phyloP scores from a whole-genome alignment of 257 asterid genomes.

The Anisodus acutangulus region DNA sequence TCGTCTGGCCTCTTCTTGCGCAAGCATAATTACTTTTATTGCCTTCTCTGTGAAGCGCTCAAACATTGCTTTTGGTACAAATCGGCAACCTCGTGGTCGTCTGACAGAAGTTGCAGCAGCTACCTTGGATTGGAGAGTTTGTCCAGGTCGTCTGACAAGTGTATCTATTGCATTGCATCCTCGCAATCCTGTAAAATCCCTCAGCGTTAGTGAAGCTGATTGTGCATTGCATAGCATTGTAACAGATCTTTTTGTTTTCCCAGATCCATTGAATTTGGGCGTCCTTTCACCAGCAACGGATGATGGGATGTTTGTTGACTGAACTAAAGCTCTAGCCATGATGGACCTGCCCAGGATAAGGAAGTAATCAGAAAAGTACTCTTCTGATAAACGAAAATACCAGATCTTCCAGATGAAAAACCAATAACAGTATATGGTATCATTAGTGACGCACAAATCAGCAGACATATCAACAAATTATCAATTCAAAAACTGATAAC shows the following conservation, averaged over 20 bases:
- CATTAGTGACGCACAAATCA: neutral
- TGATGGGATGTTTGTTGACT: constrained; percentile 67
- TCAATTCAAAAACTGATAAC: neutral
- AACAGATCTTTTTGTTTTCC: constrained; percentile 47
- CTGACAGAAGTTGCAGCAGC: constrained; percentile 52
- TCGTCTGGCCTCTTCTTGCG: constrained; percentile 98
- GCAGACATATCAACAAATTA: neutral
- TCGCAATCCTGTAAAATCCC: constrained; percentile 72
- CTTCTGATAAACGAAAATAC: neutral
- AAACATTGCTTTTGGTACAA: constrained; percentile 84
- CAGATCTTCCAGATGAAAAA: constrained; percentile 19
- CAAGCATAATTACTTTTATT: constrained; percentile 95
- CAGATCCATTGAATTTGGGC: constrained; percentile 58
- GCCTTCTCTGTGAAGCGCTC: constrained; percentile 99
- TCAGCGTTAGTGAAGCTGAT: constrained; percentile 48
- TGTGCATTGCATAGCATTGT: constrained; percentile 59
- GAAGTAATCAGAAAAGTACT: constrained; percentile 1
- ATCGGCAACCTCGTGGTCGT: constrained; percentile 53
- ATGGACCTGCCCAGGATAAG: constrained; percentile 44
- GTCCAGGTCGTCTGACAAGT: constrained; percentile 46
- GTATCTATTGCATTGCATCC: constrained; percentile 71
- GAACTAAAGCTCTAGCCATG: constrained; percentile 80
- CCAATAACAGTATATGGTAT: neutral
- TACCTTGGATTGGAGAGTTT: constrained; percentile 72
- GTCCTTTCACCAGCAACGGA: constrained; percentile 55